These are phyloP conservation scores for Heritiera fomes DNA, from an alignment of 345 rosid genomes.

Conservation along the genomic window DNA sequence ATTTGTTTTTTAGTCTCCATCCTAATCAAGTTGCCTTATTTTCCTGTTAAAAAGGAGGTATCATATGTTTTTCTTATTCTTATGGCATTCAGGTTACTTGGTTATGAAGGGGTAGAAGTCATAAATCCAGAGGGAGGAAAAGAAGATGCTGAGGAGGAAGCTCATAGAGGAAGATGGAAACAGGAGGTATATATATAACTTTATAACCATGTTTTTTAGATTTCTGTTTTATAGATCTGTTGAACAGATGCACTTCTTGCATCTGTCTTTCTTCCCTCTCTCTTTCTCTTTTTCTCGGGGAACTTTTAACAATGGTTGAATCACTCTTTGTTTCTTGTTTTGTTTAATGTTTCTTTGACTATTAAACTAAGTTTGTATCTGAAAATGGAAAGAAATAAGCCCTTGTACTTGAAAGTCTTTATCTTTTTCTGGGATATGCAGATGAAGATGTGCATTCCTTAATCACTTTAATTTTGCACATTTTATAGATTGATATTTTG, in stretches of 20 bases:
- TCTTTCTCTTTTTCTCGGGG: background rate
- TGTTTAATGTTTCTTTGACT: background rate
- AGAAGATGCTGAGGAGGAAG: conserved; percentile 94
- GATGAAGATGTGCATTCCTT: background rate
- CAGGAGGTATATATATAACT: conserved; percentile 52
- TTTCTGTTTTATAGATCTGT: background rate
- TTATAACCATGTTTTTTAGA: background rate
- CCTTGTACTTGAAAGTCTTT: background rate
- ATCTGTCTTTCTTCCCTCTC: background rate
- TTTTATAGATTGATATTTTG: background rate
- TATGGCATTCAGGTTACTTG: conserved; percentile 41
- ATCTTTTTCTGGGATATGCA: background rate
- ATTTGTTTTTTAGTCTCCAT: background rate
- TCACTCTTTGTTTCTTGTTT: background rate
- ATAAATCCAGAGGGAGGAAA: conserved; percentile 93
- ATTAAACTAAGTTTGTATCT: background rate
- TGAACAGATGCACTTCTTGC: background rate
- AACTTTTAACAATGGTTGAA: conserved; percentile 3
- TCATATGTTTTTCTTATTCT: background rate
- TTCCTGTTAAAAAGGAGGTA: background rate
- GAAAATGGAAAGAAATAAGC: background rate
- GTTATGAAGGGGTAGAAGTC: conserved; percentile 86
- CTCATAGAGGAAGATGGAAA: conserved; percentile 88
- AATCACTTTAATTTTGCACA: background rate
- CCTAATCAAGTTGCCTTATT: conserved; percentile 1